A percentile compares a stretch with the other conserved stretches of the same genome.
phyloP scores from a whole-genome alignment of 1,139 yeast species.

The Candida pseudoviswanathii region DNA sequence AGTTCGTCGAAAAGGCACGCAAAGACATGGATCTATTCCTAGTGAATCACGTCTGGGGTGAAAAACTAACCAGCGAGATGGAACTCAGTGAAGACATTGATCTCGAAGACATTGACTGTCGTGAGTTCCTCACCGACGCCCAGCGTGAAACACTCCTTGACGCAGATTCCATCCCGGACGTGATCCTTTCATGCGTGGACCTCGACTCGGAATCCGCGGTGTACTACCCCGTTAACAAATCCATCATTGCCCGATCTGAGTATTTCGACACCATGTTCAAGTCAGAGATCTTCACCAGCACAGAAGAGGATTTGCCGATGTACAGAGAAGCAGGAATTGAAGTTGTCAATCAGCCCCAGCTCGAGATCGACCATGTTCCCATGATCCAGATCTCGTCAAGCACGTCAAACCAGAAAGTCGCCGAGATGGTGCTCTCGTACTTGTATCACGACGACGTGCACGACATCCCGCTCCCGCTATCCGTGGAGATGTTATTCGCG shows the following conservation, averaged over 20 bases:
- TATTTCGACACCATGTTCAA: constrained; percentile 68
- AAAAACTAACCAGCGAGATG: constrained; percentile 17
- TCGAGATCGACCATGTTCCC: constrained; percentile 28
- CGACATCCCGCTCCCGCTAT: constrained; percentile 48
- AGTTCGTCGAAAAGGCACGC: constrained; percentile 51
- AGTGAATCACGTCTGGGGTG: constrained; percentile 34
- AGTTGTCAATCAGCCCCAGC: constrained; percentile 26
- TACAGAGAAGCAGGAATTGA: constrained; percentile 12
- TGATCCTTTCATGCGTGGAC: constrained; percentile 44
- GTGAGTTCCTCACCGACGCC: constrained; percentile 18
- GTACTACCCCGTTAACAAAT: constrained; percentile 64
- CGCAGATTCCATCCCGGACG: constrained; percentile 47
- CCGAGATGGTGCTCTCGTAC: constrained; percentile 57
- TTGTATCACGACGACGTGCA: constrained; percentile 61
- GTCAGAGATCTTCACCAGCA: constrained; percentile 38
- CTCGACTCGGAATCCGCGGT: constrained; percentile 25
- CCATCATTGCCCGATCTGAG: constrained; percentile 61
- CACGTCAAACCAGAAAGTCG: constrained; percentile 36
- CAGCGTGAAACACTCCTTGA: constrained; percentile 23
- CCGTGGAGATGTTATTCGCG: constrained; percentile 57
- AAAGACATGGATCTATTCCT: constrained; percentile 46
- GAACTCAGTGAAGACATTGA: constrained; percentile 24
- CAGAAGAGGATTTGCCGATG: constrained; percentile 23
- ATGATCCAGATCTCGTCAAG: constrained; percentile 31
- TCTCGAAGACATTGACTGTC: constrained; percentile 34